A percentile compares a stretch with the other conserved stretches of the same genome.
phyloP scores from a whole-genome alignment of 805 yeast genomes.

The Kluyveromyces nonfermentans region DNA sequence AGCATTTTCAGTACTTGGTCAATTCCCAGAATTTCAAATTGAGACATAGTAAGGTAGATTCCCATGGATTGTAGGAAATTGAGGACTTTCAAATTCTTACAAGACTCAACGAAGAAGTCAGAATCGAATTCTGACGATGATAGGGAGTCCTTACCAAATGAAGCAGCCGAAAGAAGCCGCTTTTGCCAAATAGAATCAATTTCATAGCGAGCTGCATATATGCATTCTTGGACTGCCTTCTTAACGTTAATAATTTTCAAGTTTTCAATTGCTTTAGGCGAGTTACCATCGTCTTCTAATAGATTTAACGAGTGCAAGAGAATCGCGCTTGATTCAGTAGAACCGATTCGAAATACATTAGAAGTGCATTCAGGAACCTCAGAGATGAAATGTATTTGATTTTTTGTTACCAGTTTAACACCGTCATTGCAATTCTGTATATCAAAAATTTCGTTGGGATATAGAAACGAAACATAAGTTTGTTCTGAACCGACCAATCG shows the following conservation, averaged over 20 bases:
- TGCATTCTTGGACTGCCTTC: conserved; percentile 61
- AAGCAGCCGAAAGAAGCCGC: conserved; percentile 65
- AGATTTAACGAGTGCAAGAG: conserved; percentile 69
- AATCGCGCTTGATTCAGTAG: conserved; percentile 74
- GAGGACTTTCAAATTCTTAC: conserved; percentile 54
- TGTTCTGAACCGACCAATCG: conserved; percentile 63
- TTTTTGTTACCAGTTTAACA: conserved; percentile 49
- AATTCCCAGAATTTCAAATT: conserved; percentile 45
- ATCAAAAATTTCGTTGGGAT: conserved; percentile 34
- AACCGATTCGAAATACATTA: conserved; percentile 71
- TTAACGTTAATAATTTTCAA: conserved; percentile 44
- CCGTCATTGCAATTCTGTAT: conserved; percentile 60
- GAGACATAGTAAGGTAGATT: conserved; percentile 51
- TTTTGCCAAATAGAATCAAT: conserved; percentile 76
- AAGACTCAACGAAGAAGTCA: conserved; percentile 49
- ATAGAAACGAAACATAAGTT: conserved; percentile 39
- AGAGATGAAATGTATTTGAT: conserved; percentile 50
- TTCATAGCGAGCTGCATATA: conserved; percentile 69
- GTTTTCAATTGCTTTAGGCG: conserved; percentile 77
- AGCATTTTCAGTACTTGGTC: conserved; percentile 49
- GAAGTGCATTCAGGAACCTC: conserved; percentile 50
- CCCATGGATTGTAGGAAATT: conserved; percentile 65
- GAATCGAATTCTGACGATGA: conserved; percentile 45
- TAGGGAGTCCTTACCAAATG: conserved; percentile 67
- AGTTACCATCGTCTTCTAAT: conserved; percentile 40